Conservation (phyloP, 306 rosid species). For the Cucumis cinereus region DNA sequence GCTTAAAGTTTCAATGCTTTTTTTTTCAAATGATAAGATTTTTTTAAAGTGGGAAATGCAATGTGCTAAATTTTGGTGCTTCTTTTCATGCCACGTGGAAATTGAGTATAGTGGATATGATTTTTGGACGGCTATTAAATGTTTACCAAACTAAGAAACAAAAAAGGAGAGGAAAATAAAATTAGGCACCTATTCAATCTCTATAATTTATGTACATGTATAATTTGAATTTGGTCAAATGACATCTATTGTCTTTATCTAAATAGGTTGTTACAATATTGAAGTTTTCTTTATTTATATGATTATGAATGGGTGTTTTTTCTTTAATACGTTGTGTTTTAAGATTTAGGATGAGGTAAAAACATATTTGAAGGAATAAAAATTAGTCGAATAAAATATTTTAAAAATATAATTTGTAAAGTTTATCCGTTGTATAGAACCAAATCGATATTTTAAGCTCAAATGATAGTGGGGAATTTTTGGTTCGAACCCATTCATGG, state of each 20-base stretch:
- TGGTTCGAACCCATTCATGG: not conserved
- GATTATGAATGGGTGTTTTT: not conserved
- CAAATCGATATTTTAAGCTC: too few relatives aligned
- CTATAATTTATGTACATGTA: too few relatives aligned
- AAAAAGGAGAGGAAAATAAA: not conserved
- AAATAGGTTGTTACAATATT: not conserved
- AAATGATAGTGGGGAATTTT: too few relatives aligned
- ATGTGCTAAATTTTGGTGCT: not conserved
- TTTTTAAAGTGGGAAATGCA: not conserved
- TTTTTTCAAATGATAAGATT: not conserved
- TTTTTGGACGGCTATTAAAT: slow-evolving; percentile 1
- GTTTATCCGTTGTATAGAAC: not conserved
- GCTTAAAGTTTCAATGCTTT: not conserved
- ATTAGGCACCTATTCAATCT: not conserved
- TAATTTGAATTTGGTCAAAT: not conserved
- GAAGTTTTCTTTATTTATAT: not conserved
- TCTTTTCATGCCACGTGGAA: not conserved
- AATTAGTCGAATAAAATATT: not conserved
- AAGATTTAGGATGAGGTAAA: too few relatives aligned
- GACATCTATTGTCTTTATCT: not conserved
- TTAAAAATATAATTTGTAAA: not conserved
- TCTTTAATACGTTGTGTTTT: too few relatives aligned
- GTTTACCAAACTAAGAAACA: not conserved
- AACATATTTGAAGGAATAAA: too few relatives aligned
- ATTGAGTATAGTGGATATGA: not conserved